A percentile compares a stretch with the other conserved stretches of the same genome.
Conservation (phyloP, 768 basidiomycete species). For the Fomitopsis serialis region DNA sequence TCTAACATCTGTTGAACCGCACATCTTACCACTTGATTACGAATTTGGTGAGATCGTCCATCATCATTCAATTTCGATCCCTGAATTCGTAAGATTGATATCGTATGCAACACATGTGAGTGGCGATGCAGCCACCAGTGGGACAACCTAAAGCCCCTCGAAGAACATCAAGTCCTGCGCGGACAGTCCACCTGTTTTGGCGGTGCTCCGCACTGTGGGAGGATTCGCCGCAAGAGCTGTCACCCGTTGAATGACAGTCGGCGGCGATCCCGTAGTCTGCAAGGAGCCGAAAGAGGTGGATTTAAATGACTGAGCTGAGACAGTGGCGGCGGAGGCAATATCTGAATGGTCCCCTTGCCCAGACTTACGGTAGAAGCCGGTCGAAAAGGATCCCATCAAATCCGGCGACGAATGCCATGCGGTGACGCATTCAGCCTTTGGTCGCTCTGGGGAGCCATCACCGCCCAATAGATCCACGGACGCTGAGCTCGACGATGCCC, state of each 20-base stretch:
- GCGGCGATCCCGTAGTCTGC: background rate
- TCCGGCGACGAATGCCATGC: background rate
- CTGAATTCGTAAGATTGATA: background rate
- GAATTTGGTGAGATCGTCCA: too few species aligned
- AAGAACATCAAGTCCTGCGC: slow-evolving; percentile 88
- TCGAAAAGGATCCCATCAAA: background rate
- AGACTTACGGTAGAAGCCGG: background rate
- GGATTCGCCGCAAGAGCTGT: slow-evolving; percentile 7
- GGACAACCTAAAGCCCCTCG: slow-evolving; percentile 56
- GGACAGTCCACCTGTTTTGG: slow-evolving; percentile 52
- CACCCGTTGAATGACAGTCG: background rate
- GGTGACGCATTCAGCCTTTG: background rate
- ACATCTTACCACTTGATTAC: too few species aligned
- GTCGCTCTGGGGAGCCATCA: slow-evolving; percentile 12
- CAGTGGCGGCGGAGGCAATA: slow-evolving; percentile 12
- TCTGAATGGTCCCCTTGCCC: background rate
- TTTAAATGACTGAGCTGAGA: slow-evolving; percentile 9
- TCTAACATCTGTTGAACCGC: too few species aligned
- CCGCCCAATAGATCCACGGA: slow-evolving; percentile 26
- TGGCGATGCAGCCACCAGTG: background rate
- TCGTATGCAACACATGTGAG: background rate
- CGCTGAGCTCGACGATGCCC: slow-evolving; percentile 10
- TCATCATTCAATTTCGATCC: too few species aligned
- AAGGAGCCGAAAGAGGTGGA: slow-evolving; percentile 1
- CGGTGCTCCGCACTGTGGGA: slow-evolving; percentile 12